Conservation (phyloP, 495 filamentous ascomycete genomes). For the Diplogelasinospora grovesii region DNA sequence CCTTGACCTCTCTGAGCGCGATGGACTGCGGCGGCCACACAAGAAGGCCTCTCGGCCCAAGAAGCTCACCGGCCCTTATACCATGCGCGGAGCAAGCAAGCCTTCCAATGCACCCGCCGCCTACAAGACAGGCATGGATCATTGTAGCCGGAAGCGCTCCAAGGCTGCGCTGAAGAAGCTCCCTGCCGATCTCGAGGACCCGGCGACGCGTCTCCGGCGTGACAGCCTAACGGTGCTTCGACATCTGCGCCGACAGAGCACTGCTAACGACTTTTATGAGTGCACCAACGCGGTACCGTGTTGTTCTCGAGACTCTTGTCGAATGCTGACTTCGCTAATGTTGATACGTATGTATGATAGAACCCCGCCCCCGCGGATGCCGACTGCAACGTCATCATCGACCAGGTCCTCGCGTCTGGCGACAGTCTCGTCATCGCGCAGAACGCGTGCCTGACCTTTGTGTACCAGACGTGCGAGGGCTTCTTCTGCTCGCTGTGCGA, state of each 20-base stretch:
- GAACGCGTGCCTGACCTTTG: conserved; percentile 33
- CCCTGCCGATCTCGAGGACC: conserved; percentile 13
- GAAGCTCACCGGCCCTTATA: conserved; percentile 9
- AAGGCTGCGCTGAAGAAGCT: conserved; percentile 20
- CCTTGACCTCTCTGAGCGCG: conserved; percentile 11
- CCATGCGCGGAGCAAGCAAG: conserved; percentile 7
- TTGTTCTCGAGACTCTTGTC: too few species aligned
- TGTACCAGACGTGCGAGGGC: conserved; percentile 31
- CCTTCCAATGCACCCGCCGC: conserved; percentile 15
- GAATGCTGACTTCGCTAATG: too few species aligned
- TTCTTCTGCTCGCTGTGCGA: conserved; percentile 39
- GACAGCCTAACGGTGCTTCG: conserved; percentile 15
- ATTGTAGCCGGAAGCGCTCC: conserved; percentile 17
- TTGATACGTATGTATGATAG: too few species aligned
- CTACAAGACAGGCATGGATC: conserved; percentile 17
- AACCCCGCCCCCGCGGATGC: conserved; percentile 17
- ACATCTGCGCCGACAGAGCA: conserved; percentile 7
- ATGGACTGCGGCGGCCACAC: not conserved
- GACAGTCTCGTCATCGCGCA: conserved; percentile 28
- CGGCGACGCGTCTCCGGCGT: conserved; percentile 11
- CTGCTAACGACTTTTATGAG: conserved; percentile 31
- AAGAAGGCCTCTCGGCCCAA: conserved; percentile 12
- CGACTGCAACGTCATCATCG: conserved; percentile 32
- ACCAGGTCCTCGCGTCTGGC: conserved; percentile 25
- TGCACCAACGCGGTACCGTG: conserved; percentile 30